Percentiles rank a stretch among this genome's conserved stretches.
Conservation (phyloP, 2,329 filamentous ascomycete genomes). For the Cladophialophora carrionii region DNA sequence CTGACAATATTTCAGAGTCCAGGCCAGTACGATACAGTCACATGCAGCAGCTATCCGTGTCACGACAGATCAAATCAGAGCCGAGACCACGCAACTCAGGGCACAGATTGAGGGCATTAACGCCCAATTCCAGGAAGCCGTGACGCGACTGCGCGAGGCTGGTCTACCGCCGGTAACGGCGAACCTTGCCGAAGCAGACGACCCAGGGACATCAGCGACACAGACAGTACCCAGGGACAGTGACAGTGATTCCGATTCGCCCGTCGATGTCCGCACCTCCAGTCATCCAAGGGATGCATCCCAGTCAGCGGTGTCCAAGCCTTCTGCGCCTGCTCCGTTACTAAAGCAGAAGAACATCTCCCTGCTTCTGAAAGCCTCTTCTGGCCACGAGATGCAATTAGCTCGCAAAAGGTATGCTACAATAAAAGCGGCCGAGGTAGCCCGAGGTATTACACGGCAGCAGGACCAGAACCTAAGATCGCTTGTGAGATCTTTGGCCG, state of each 20-base stretch:
- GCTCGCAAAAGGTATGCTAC: background rate
- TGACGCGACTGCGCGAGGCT: background rate
- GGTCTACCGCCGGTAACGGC: background rate
- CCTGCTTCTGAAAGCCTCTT: background rate
- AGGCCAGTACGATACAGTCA: background rate
- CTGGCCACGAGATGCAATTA: background rate
- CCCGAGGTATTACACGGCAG: background rate
- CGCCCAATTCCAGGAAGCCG: background rate
- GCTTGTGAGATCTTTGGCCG: background rate
- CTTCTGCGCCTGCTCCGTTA: background rate
- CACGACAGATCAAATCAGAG: slow-evolving; percentile 3
- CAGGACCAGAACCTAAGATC: background rate
- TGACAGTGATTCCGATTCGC: background rate
- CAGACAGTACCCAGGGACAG: background rate
- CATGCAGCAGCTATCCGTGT: background rate
- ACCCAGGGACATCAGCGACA: background rate
- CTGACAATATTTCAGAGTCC: background rate
- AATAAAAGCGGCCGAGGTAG: background rate
- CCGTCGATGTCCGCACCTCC: background rate
- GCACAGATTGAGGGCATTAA: background rate
- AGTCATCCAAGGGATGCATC: background rate
- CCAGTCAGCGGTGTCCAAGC: background rate
- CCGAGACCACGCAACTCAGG: background rate
- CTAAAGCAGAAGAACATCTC: background rate
- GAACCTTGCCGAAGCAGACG: background rate